Evolutionary conservation across 331 rosid genomes (phyloP), one percentile per base, ranked within the genome.

Genomic region (Prunus yedoensis): DNA sequence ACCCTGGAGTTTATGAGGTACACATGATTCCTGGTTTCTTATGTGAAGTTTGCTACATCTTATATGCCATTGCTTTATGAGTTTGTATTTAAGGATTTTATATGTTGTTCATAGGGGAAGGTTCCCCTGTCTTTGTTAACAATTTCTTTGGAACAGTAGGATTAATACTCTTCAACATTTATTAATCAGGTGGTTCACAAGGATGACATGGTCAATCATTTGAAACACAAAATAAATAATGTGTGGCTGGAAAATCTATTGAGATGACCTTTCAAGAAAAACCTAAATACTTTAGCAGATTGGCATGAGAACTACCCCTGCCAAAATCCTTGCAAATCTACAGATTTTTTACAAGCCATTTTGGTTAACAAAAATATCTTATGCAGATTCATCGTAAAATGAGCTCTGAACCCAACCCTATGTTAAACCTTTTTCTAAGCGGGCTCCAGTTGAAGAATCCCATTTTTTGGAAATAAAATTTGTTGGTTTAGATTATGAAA

Each of bases 1-100:
- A 92, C 72, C 99, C 99, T 56, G 97, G 99, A 77, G 96, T 94
- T 78, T 92, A 92, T 65, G 96, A 94, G 99, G 99, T 94, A 90
- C 75, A 74, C 61, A 27, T 71, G 41, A 68, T 77, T 35, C 64
- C 70, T 41, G 52, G 58, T 76, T 80, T 74, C 58, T 20, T 53
- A 5, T 8, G 30, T 38, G 47, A 56, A 71, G 15, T 54, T 74
- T 61, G 30, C 5, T 74, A 17, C 7, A 25, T 32, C 30, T 60
- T 41, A 27, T 27, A 4, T 43, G 45, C 13, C 47, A 51, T 51
- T 51, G n/a, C 20, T 51, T 15, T 4, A 16, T 51, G 56, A 5
- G 4, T 51, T 62, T 62, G 11, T 15, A 30, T 15, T 13, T 15
- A 28, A 3, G 16, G 45, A 62, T 62, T 62, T 35, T 28, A 14